phyloP scores from a whole-genome alignment of 169 alveolate species.

The Eimeria falciformis region DNA sequence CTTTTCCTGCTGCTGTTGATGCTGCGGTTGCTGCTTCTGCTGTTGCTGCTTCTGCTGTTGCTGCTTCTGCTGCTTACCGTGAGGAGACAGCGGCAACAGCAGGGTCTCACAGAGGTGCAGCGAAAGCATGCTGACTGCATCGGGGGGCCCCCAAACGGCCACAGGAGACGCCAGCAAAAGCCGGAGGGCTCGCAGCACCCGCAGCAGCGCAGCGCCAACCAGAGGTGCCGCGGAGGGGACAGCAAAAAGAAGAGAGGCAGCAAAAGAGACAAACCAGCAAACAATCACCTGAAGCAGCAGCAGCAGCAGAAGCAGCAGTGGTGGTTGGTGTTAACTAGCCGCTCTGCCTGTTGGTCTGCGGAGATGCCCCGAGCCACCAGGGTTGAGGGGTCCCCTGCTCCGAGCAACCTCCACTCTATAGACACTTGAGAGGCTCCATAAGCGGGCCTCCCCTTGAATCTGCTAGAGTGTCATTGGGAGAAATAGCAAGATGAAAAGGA shows the following conservation, averaged over 20 bases:
- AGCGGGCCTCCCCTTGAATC: no score
- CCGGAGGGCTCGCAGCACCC: conserved; percentile 59
- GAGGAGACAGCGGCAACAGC: conserved; percentile 34
- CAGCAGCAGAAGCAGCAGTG: background rate
- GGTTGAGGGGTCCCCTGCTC: no score
- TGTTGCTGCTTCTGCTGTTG: conserved; percentile 41
- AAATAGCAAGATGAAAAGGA: no score
- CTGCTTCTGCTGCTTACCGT: conserved; percentile 45
- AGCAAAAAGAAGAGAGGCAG: conserved; percentile 11
- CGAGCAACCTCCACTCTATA: no score
- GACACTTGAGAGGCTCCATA: no score
- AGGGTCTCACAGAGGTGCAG: background rate
- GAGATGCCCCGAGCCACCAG: no score
- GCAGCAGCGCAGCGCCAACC: conserved; percentile 64
- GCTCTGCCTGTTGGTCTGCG: no score
- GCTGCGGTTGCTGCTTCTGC: conserved; percentile 17
- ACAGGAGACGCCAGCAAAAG: background rate
- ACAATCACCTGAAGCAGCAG: conserved; percentile 16
- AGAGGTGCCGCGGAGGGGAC: conserved; percentile 23
- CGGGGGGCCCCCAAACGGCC: no score
- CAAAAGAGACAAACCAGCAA: conserved; percentile 34
- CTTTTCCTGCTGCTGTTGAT: background rate
- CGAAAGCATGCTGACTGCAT: background rate
- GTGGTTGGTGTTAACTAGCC: no score
- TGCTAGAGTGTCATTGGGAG: no score